phyloP scores from a whole-genome alignment of 345 rosid genomes.

The Salix purpurea region DNA sequence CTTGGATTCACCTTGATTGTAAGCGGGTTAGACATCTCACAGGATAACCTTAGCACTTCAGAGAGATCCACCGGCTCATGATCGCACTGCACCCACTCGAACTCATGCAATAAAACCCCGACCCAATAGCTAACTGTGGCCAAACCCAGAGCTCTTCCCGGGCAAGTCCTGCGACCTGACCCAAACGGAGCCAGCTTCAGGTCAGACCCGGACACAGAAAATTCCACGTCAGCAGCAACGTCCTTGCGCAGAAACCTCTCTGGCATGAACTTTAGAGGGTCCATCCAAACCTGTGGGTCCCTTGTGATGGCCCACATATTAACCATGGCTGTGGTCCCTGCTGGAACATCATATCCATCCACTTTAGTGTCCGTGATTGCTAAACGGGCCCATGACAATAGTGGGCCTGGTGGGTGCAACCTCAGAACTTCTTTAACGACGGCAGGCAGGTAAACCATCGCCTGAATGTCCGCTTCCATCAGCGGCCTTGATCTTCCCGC shows the following conservation, averaged over 20 bases:
- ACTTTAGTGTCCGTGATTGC: slow-evolving; percentile 37
- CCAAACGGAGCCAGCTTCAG: slow-evolving; percentile 56
- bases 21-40: slow-evolving; percentile 49
- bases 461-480: slow-evolving; percentile 31
- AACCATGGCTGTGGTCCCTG: slow-evolving; percentile 52
- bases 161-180: slow-evolving; percentile 50
- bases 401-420: slow-evolving; percentile 60
- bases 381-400: slow-evolving; percentile 55
- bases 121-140: slow-evolving; percentile 44
- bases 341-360: slow-evolving; percentile 39
- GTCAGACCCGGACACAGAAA: slow-evolving; percentile 42
- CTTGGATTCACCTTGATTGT: slow-evolving; percentile 30
- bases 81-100: slow-evolving; percentile 37
- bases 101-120: slow-evolving; percentile 42
- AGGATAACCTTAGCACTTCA: slow-evolving; percentile 42
- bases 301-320: slow-evolving; percentile 63
- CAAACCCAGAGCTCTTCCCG: slow-evolving; percentile 46
- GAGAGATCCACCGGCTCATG: slow-evolving; percentile 35
- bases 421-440: slow-evolving; percentile 50
- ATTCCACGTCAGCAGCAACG: slow-evolving; percentile 15
- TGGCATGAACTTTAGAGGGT: slow-evolving; percentile 37
- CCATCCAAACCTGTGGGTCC: slow-evolving; percentile 43
- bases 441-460: slow-evolving; percentile 33
- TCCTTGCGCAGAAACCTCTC: slow-evolving; percentile 34
- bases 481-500: slow-evolving; percentile 44